Evolutionary conservation across 2,329 filamentous ascomycete species (phyloP), one percentile per base, ranked within the genome.

Genomic region (Bipolaris sorokiniana): DNA sequence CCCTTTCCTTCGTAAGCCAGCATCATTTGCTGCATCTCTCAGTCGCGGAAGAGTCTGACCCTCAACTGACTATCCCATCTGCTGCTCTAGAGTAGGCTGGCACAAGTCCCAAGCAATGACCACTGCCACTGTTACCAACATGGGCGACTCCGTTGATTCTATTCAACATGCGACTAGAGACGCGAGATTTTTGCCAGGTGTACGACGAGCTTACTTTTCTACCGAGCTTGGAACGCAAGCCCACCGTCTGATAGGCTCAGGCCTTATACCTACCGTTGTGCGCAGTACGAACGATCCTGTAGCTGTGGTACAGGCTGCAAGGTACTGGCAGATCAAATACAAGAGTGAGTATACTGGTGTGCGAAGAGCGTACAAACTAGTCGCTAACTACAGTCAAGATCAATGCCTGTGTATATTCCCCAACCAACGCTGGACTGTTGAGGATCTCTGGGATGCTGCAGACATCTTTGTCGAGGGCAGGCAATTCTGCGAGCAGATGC

Each of bases 381-480:
- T 15, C 5, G 16, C 40, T 55, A 16, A 55, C 47, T 33, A 18
- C 18, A 7, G 5, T 33, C 1, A 33, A 55, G 48, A 56, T 13
- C 57, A 68, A 18, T 74, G 67, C 46, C 55, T 64, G 26, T 63
- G 63, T 47, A 69, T 76, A 48, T 71, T 74, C 36, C 70, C 72
- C 4, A 47, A 57, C 7, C 49, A 59, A 38, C 62, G 60, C 7
- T 74, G 65, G 64, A 54, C 46, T 6, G 68, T 76, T 9, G 31
- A 63, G 28, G 74, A 77, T 49, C 64, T 76, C 7, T 77, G 72
- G 69, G 74, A 77, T 44, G 56, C 58, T 7, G 42, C 59, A 54
- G 74, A 77, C 36, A 70, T 77, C 20, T 65, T 73, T 33, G n/a
- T 72, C 7, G 68, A 76, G n/a, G 59, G 62, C 2, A 55, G 61